Base-by-base conservation (phyloP, 805 yeast genomes). In the Zygosaccharomyces kombuchaensis region DNA sequence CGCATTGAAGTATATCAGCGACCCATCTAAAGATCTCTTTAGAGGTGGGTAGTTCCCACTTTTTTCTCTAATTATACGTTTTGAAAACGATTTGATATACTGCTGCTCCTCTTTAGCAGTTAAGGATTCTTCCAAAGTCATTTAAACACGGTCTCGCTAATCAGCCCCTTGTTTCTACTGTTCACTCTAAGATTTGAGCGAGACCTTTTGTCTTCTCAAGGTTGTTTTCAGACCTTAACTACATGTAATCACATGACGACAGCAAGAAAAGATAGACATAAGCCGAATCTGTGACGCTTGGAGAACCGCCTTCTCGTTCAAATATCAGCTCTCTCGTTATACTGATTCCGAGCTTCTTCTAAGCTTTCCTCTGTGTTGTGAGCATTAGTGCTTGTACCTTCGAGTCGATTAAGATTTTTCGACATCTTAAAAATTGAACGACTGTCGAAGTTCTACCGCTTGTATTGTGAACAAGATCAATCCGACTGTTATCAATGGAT, bases 1-100 rank as follows among this genome's bases (percentile, higher is more conserved):
- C 1, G 61, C 51, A 6, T 57, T 53, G 2, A 59, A 60, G 37
- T 53, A 66, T 7, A 62, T 48, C 5, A 40, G 6, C 2, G 40
- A 37, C 2, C 67, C 63, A 46, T 63, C 62, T 9, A 41, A 16
- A 8, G 66, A 55, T 37, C 59, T 54, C 42, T 62, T 64, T 36
- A 61, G 43, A 2, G 53, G 49, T n/a, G 62, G 62, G 44, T 55
- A 64, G 45, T 66, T 66, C 1, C 69, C 69, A 37, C 65, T 60
- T 43, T 59, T 56, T 23, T 63, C 62, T 45, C 55, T 58, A 6
- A 65, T 51, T 5, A 64, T 52, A 16, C 60, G 61, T 37, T 57
- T 58, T 1, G 63, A 46, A 37, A 66, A 66, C 2, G 43, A 40
- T 14, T 50, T 43, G 9, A 60, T 60, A 13, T 45, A 53, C 9